phyloP scores from a whole-genome alignment of 306 rosid species.

The Inga leiocalycina region DNA sequence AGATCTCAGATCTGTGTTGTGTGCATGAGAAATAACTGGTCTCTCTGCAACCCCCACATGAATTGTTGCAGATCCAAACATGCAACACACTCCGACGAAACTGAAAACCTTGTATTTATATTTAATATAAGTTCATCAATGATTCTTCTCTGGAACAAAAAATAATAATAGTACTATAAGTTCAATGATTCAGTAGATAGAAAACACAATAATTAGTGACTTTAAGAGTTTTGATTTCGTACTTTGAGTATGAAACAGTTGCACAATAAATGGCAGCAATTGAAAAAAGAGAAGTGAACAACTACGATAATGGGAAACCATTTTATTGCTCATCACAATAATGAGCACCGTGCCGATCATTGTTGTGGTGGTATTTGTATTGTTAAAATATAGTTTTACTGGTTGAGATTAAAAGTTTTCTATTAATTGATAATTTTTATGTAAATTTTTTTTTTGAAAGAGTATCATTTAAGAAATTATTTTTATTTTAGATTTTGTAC shows the following conservation, averaged over 20 bases:
- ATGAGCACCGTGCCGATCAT: too few relatives aligned
- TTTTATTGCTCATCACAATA: too few relatives aligned
- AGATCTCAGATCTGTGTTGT: background rate
- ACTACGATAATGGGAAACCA: too few relatives aligned
- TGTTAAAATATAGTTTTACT: too few relatives aligned
- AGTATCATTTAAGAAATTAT: too few relatives aligned
- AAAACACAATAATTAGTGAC: background rate
- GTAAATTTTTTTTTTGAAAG: too few relatives aligned
- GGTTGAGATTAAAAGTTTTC: too few relatives aligned
- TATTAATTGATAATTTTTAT: too few relatives aligned
- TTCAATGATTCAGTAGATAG: background rate
- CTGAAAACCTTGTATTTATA: background rate
- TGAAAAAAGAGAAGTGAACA: background rate
- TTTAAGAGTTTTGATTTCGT: background rate
- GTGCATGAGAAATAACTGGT: background rate
- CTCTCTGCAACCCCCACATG: slow-evolving; percentile 15
- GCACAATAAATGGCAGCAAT: background rate
- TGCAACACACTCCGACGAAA: background rate
- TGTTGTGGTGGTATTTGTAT: too few relatives aligned
- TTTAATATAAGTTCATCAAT: background rate
- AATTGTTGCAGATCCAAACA: background rate
- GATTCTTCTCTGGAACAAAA: background rate
- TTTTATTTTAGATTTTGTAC: too few relatives aligned
- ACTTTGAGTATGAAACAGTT: background rate
- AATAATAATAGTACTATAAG: background rate